These are phyloP conservation scores for Acacia melanoxylon DNA, from an alignment of 306 rosid genomes.

Conservation along the genomic window DNA sequence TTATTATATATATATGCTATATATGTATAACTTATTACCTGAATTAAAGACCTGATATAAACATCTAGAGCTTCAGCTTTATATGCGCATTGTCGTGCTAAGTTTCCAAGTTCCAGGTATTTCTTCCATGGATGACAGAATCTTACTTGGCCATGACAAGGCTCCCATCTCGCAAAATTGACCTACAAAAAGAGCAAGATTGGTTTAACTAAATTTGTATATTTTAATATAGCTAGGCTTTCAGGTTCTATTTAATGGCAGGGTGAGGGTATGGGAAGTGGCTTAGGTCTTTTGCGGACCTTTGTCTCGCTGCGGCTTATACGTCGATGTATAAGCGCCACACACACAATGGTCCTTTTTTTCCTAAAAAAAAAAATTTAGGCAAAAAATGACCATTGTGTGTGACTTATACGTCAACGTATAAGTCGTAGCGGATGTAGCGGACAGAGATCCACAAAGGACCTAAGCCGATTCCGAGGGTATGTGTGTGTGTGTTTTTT, in stretches of 20 bases:
- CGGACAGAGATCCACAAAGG: too few species aligned
- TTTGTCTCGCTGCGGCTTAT: too few species aligned
- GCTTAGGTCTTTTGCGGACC: too few species aligned
- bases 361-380: too few species aligned
- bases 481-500: not conserved
- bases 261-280: too few species aligned
- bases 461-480: too few species aligned
- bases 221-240: not conserved
- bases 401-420: too few species aligned
- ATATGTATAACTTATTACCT: not conserved
- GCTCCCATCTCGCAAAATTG: constrained; percentile 50
- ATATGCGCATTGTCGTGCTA: constrained; percentile 41
- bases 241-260: not conserved
- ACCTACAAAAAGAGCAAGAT: not conserved
- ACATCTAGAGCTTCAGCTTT: constrained; percentile 37
- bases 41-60: constrained; percentile 18
- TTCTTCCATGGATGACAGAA: constrained; percentile 51
- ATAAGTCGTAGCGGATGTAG: too few species aligned
- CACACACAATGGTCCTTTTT: too few species aligned
- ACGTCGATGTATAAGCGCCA: too few species aligned
- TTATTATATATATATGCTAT: too few species aligned
- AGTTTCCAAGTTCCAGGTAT: constrained; percentile 41
- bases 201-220: not conserved
- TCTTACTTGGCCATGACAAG: constrained; percentile 34
- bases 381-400: too few species aligned